phyloP scores from a whole-genome alignment of 2,329 filamentous ascomycete species.

The Diaporthe vaccinii region DNA sequence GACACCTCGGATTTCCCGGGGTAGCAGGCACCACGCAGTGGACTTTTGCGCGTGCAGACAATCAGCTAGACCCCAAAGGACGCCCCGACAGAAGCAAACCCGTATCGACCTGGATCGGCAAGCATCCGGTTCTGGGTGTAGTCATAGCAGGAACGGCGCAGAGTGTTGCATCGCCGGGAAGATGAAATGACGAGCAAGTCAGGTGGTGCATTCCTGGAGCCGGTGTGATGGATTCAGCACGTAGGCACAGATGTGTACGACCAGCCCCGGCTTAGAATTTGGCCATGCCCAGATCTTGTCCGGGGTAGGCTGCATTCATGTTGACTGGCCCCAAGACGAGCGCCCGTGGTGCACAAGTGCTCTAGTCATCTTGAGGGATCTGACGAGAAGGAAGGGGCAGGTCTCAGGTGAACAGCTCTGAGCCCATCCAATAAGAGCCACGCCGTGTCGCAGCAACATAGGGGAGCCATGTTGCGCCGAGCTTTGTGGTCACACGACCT shows the following conservation, averaged over 20 bases:
- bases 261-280: constrained; percentile 3
- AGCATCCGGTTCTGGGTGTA: too few relatives aligned
- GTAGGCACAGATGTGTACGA: constrained; percentile 15
- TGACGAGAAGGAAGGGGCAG: constrained; percentile 17
- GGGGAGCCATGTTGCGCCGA: constrained; percentile 23
- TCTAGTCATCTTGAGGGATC: not conserved
- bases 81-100: not conserved
- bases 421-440: constrained; percentile 1
- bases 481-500: constrained; percentile 40
- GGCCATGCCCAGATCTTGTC: not conserved
- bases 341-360: constrained; percentile 4
- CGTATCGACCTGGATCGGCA: not conserved
- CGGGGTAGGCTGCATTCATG: not conserved
- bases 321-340: not conserved
- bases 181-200: constrained; percentile 9
- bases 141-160: not conserved
- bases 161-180: constrained; percentile 9
- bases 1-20: not conserved
- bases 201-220: constrained; percentile 15
- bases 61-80: not conserved
- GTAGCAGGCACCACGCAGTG: not conserved
- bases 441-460: not conserved
- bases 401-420: constrained; percentile 3
- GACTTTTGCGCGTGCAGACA: not conserved
- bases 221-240: constrained; percentile 30